Evolutionary conservation across 2,329 filamentous ascomycete genomes (phyloP).

Genomic region (Pseudogymnoascus sp.): DNA sequence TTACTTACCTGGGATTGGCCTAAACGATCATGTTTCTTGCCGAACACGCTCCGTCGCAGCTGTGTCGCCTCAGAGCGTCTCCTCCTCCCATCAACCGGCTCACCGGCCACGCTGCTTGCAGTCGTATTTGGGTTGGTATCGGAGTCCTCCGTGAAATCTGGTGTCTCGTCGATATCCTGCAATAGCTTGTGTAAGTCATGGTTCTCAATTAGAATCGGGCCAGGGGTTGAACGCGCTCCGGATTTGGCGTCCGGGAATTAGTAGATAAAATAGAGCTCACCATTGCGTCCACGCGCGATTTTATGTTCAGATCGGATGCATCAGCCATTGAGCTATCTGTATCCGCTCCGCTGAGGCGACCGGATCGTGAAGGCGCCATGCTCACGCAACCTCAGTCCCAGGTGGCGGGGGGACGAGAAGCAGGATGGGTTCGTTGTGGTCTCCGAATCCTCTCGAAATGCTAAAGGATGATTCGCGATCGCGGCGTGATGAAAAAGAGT

Average conservation of each 20-base stretch:
- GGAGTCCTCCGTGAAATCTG: slow-evolving; percentile 60
- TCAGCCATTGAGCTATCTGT: slow-evolving; percentile 58
- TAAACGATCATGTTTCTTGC: slow-evolving; percentile 86
- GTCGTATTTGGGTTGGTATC: slow-evolving; percentile 62
- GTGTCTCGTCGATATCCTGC: slow-evolving; percentile 56
- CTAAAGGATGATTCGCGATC: background rate
- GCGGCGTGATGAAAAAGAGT: slow-evolving; percentile 11
- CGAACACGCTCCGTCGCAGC: slow-evolving; percentile 84
- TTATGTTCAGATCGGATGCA: slow-evolving; percentile 37
- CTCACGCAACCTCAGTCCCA: slow-evolving; percentile 30
- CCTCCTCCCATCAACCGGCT: slow-evolving; percentile 72
- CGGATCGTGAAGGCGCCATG: slow-evolving; percentile 50
- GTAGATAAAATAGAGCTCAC: slow-evolving; percentile 18
- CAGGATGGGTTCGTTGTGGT: slow-evolving; percentile 15
- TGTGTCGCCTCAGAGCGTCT: slow-evolving; percentile 81
- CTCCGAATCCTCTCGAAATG: slow-evolving; percentile 1
- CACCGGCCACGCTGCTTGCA: slow-evolving; percentile 80
- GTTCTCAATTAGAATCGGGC: background rate
- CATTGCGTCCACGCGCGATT: slow-evolving; percentile 29
- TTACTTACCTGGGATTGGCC: slow-evolving; percentile 78
- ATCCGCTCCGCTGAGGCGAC: slow-evolving; percentile 41
- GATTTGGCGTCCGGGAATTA: background rate
- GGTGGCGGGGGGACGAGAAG: background rate
- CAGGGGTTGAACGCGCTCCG: background rate
- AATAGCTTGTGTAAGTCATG: slow-evolving; percentile 22